Conservation (phyloP, 306 rosid species). For the Begonia fuchsioides region DNA sequence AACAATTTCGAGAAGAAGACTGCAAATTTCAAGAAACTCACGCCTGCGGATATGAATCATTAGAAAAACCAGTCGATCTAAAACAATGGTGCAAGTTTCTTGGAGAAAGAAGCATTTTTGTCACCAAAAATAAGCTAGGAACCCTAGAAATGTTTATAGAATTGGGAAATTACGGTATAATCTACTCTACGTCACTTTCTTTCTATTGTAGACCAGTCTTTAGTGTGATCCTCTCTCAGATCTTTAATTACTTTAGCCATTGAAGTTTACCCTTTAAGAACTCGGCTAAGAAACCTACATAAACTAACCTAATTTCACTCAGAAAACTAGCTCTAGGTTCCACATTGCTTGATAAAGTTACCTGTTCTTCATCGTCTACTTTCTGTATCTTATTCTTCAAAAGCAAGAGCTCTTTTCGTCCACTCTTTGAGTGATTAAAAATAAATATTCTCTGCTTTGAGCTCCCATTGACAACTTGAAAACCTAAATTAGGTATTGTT, state of each 20-base stretch:
- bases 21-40: background rate
- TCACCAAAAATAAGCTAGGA: constrained; percentile 32
- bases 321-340: background rate
- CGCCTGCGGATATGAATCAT: too few relatives aligned
- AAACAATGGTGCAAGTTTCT: constrained; percentile 6
- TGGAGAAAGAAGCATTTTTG: constrained; percentile 9
- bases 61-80: too few relatives aligned
- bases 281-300: constrained; percentile 3
- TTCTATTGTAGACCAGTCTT: constrained; percentile 21
- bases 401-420: too few relatives aligned
- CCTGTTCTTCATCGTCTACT: background rate
- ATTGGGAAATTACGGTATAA: constrained; percentile 16
- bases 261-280: background rate
- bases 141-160: constrained; percentile 37
- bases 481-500: too few relatives aligned
- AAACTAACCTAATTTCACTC: too few relatives aligned
- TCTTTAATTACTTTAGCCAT: background rate
- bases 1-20: constrained; percentile 9
- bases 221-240: constrained; percentile 17
- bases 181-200: constrained; percentile 18
- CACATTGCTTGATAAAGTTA: background rate
- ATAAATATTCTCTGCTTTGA: too few relatives aligned
- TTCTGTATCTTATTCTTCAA: background rate
- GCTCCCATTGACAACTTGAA: too few relatives aligned
- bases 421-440: too few relatives aligned